Percentiles rank a stretch among this genome's conserved stretches.
phyloP scores from a whole-genome alignment of 805 yeast species.

The Candida caryicola region DNA sequence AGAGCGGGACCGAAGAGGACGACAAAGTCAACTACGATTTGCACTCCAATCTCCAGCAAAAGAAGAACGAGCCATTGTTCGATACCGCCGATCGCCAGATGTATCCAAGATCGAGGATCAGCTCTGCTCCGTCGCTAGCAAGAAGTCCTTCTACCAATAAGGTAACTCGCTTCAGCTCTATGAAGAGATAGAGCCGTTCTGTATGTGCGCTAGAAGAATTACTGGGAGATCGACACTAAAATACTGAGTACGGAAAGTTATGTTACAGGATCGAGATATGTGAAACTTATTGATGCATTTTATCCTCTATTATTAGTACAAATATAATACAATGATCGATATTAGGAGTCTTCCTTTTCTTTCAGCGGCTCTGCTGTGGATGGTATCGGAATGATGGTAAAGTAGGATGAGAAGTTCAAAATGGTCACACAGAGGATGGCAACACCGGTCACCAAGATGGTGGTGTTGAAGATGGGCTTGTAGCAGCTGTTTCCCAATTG shows the following conservation, averaged over 20 bases:
- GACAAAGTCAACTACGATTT: slow-evolving; percentile 11
- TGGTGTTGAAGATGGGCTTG: slow-evolving; percentile 40
- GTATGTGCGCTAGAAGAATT: no score
- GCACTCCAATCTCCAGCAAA: slow-evolving; percentile 6
- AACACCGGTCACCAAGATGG: slow-evolving; percentile 32
- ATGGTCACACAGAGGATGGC: slow-evolving; percentile 18
- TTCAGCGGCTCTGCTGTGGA: neutral
- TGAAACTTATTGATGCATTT: no score
- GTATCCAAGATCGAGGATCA: slow-evolving; percentile 14
- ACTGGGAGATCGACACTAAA: no score
- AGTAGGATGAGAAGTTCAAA: slow-evolving; percentile 1
- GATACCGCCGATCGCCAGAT: slow-evolving; percentile 16
- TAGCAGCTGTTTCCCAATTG: slow-evolving; percentile 41
- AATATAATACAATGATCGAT: neutral
- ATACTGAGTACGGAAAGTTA: no score
- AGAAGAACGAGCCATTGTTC: slow-evolving; percentile 7
- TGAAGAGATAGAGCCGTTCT: no score
- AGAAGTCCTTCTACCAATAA: slow-evolving; percentile 6
- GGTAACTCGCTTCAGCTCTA: slow-evolving; percentile 10
- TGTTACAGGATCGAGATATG: no score
- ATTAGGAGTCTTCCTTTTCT: neutral
- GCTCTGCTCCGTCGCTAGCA: slow-evolving; percentile 10
- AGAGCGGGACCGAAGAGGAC: slow-evolving; percentile 15
- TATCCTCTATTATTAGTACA: neutral
- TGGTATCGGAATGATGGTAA: neutral